Evolutionary conservation across 257 asterid genomes (phyloP).

Genomic region (Handroanthus guayacan): DNA sequence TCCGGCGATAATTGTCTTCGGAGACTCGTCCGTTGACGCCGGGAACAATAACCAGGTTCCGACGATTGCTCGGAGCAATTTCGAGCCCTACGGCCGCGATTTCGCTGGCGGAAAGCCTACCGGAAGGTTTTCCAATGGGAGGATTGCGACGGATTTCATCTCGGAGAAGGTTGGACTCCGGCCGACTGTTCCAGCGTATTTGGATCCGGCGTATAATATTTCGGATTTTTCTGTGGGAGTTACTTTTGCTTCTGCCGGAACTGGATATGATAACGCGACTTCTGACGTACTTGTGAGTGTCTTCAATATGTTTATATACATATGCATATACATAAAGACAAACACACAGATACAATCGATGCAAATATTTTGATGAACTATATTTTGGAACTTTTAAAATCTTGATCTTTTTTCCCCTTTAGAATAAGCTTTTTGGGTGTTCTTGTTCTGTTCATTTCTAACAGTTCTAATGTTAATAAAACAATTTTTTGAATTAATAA

Average conservation of each 20-base stretch:
- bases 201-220: conserved; percentile 77
- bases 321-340: no score
- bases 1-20: conserved; percentile 80
- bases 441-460: no score
- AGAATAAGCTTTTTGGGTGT: no score
- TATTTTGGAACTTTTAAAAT: no score
- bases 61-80: conserved; percentile 77
- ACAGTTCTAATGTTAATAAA: no score
- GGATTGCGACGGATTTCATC: conserved; percentile 76
- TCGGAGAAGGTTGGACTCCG: conserved; percentile 77
- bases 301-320: not conserved
- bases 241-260: conserved; percentile 93
- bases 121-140: conserved; percentile 85
- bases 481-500: no score
- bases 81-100: conserved; percentile 85
- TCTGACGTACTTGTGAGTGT: conserved; percentile 73
- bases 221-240: conserved; percentile 81
- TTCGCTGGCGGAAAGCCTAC: conserved; percentile 69
- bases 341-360: no score
- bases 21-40: conserved; percentile 91
- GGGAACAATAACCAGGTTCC: conserved; percentile 82
- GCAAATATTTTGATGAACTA: no score
- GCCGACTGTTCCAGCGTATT: conserved; percentile 72
- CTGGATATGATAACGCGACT: conserved; percentile 86
- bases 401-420: no score